Evolutionary conservation across 306 rosid genomes (phyloP).

Genomic region (Prunus mira): DNA sequence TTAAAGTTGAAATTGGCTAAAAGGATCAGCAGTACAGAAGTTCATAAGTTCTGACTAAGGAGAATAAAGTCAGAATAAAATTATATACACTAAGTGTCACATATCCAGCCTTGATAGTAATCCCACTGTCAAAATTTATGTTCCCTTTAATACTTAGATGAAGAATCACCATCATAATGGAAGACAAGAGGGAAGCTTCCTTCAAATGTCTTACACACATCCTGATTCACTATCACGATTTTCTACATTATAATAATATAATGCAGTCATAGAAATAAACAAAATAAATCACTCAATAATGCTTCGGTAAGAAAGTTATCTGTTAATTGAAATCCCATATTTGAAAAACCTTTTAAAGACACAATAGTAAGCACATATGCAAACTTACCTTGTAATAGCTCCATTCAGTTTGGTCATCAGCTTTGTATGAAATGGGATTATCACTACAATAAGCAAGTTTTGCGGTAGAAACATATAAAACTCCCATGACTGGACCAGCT

Average conservation of each 20-base stretch:
- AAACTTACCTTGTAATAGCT: conserved; percentile 87
- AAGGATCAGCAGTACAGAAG: background rate
- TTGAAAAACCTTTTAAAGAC: background rate
- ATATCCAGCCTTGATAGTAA: background rate
- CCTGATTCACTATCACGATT: background rate
- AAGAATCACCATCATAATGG: background rate
- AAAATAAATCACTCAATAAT: background rate
- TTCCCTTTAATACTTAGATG: background rate
- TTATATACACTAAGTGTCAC: background rate
- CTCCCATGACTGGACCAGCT: conserved; percentile 77
- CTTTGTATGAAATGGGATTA: conserved; percentile 73
- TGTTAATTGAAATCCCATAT: background rate
- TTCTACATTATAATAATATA: background rate
- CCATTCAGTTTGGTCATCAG: conserved; percentile 63
- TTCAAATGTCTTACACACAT: background rate
- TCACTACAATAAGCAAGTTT: conserved; percentile 91
- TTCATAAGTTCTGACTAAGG: background rate
- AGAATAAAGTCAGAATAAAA: background rate
- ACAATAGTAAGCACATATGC: background rate
- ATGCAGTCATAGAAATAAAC: background rate
- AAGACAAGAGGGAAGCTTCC: background rate
- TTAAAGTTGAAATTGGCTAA: background rate
- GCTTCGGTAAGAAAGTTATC: background rate
- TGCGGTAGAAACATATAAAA: conserved; percentile 63
- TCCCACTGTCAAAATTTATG: background rate